Evolutionary conservation across 2,329 filamentous ascomycete species (phyloP).

Genomic region (Bimuria novae-zelandiae): DNA sequence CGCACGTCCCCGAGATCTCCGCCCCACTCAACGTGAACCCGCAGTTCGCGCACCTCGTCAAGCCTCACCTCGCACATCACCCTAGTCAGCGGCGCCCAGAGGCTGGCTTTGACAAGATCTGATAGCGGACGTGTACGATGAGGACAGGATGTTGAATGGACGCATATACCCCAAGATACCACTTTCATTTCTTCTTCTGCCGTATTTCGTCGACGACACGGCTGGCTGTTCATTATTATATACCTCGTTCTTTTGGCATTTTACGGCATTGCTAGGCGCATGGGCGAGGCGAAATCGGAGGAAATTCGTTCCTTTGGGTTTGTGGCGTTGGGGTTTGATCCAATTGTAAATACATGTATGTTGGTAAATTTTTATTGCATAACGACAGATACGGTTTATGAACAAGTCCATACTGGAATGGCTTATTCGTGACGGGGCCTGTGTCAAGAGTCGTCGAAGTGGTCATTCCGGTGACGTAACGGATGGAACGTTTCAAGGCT

Average conservation of each 20-base stretch:
- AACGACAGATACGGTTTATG: too few species aligned
- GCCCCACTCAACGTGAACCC: constrained; percentile 58
- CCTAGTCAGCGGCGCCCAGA: constrained; percentile 43
- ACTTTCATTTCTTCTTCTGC: constrained; percentile 24
- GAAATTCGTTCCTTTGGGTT: constrained; percentile 7
- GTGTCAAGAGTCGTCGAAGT: too few species aligned
- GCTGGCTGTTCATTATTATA: neutral
- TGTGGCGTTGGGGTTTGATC: neutral
- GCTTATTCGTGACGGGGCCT: too few species aligned
- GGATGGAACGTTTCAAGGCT: too few species aligned
- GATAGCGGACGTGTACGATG: neutral
- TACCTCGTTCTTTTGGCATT: neutral
- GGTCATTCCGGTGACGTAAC: too few species aligned
- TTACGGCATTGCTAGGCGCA: constrained; percentile 3
- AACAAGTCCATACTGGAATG: too few species aligned
- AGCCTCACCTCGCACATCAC: constrained; percentile 63
- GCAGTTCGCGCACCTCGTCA: constrained; percentile 59
- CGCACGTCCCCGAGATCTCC: constrained; percentile 59
- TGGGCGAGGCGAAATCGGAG: neutral
- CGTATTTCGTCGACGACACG: neutral
- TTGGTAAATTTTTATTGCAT: too few species aligned
- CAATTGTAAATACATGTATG: too few species aligned
- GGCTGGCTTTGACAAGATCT: constrained; percentile 37
- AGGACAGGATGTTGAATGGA: neutral
- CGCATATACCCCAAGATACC: constrained; percentile 36